A percentile compares a stretch with the other conserved stretches of the same genome.
Evolutionary conservation across 305 asterid species (phyloP).

Genomic region (Ajuga reptans): DNA sequence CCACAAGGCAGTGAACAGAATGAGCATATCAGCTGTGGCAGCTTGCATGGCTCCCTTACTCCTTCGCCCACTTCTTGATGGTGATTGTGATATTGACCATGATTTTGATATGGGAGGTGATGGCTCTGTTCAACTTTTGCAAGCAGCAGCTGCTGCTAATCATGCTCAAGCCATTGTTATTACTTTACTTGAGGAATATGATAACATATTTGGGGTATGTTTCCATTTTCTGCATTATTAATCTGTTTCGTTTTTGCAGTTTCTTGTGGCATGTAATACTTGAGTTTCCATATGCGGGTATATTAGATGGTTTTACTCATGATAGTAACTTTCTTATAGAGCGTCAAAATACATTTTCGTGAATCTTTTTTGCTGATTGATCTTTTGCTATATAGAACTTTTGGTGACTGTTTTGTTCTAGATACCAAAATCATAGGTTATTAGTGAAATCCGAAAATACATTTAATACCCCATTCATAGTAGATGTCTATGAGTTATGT

Average conservation of each 20-base stretch:
- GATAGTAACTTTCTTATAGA: neutral
- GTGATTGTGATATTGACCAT: constrained; percentile 82
- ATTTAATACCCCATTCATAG: too few species aligned
- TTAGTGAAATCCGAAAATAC: too few species aligned
- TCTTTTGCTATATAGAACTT: neutral
- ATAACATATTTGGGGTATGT: constrained; percentile 82
- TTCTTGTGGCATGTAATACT: constrained; percentile 8
- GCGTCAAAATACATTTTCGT: neutral
- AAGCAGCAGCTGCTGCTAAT: constrained; percentile 99
- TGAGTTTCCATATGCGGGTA: neutral
- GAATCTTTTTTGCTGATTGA: neutral
- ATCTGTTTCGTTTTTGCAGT: neutral
- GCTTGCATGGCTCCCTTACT: constrained; percentile 99
- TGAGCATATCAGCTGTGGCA: constrained; percentile 98
- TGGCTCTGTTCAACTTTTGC: constrained; percentile 82
- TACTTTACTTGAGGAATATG: constrained; percentile 90
- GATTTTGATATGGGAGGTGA: constrained; percentile 75
- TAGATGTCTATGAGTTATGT: too few species aligned
- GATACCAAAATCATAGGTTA: too few species aligned
- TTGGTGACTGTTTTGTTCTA: too few species aligned
- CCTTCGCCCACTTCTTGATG: constrained; percentile 94
- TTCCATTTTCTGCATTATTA: constrained; percentile 11
- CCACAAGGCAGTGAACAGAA: constrained; percentile 69
- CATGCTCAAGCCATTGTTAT: constrained; percentile 98
- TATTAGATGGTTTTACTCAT: too few species aligned